These are phyloP conservation scores for Malus hybrid DNA, from an alignment of 331 rosid genomes.

Conservation along the genomic window DNA sequence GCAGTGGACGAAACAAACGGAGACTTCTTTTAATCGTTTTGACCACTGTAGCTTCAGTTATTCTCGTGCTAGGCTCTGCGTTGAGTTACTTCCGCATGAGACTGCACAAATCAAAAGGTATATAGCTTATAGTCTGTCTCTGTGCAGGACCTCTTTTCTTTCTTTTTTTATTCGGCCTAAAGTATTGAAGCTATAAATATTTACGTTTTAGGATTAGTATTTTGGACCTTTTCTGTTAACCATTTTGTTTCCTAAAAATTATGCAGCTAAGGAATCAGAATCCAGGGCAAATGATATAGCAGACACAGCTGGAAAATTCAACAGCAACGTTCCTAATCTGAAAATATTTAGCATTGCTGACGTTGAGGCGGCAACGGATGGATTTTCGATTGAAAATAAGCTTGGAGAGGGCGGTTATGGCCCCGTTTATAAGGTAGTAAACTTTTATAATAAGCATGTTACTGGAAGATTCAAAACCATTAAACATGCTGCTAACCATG, in stretches of 20 bases:
- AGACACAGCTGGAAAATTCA: background rate
- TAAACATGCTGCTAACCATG: background rate
- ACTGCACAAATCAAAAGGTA: constrained; percentile 18
- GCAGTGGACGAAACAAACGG: background rate
- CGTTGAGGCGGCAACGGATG: constrained; percentile 22
- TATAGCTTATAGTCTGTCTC: background rate
- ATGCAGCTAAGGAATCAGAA: background rate
- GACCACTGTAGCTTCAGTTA: background rate
- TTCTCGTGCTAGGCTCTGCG: background rate
- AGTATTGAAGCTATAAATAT: background rate
- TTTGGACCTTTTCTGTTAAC: too few species aligned
- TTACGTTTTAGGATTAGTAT: too few species aligned
- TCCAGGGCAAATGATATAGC: background rate
- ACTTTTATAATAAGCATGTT: background rate
- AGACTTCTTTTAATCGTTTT: constrained; percentile 5
- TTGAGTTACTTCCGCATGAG: constrained; percentile 5
- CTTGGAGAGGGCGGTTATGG: constrained; percentile 48
- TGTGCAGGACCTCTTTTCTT: too few species aligned
- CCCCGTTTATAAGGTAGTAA: constrained; percentile 37
- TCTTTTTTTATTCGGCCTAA: background rate
- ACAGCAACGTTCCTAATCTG: constrained; percentile 15
- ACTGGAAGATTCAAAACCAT: background rate
- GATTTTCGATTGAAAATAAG: constrained; percentile 29
- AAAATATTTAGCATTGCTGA: constrained; percentile 15
- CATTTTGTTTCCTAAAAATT: constrained; percentile 20